Percentiles rank a stretch among this genome's conserved stretches.
Evolutionary conservation across 148 eudicot species (phyloP).

Genomic region (Fallopia convolvulus): DNA sequence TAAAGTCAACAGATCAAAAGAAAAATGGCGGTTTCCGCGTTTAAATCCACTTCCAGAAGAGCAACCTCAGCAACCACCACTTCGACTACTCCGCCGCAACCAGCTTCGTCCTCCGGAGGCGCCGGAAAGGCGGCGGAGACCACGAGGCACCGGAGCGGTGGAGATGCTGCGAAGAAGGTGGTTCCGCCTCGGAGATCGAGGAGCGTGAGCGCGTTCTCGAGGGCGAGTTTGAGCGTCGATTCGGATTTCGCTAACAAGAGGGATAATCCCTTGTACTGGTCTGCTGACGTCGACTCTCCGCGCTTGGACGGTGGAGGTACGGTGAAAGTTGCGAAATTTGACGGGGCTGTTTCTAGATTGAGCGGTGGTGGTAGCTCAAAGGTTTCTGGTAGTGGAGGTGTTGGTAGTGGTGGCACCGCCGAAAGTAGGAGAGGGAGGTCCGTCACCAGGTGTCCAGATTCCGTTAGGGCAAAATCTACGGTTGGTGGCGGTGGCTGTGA

Average conservation of each 20-base stretch:
- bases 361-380: neutral
- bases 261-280: constrained; percentile 69
- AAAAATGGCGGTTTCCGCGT: constrained; percentile 59
- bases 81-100: constrained; percentile 4
- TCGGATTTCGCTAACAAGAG: constrained; percentile 48
- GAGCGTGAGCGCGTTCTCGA: constrained; percentile 46
- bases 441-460: constrained; percentile 27
- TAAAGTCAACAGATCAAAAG: constrained; percentile 16
- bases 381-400: constrained; percentile 3
- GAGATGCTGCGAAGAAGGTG: constrained; percentile 20
- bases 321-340: constrained; percentile 14
- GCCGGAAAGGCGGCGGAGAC: constrained; percentile 9
- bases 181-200: constrained; percentile 33
- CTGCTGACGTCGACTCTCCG: constrained; percentile 25
- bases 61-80: constrained; percentile 10
- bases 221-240: constrained; percentile 27
- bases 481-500: constrained; percentile 18
- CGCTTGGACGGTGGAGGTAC: constrained; percentile 17
- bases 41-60: constrained; percentile 49
- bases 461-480: neutral
- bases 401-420: neutral
- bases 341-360: constrained; percentile 8
- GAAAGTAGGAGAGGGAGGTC: constrained; percentile 54
- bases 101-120: neutral
- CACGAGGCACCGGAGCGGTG: constrained; percentile 5